phyloP scores from a whole-genome alignment of 2,329 filamentous ascomycete species.

The Aspergillus neotritici region DNA sequence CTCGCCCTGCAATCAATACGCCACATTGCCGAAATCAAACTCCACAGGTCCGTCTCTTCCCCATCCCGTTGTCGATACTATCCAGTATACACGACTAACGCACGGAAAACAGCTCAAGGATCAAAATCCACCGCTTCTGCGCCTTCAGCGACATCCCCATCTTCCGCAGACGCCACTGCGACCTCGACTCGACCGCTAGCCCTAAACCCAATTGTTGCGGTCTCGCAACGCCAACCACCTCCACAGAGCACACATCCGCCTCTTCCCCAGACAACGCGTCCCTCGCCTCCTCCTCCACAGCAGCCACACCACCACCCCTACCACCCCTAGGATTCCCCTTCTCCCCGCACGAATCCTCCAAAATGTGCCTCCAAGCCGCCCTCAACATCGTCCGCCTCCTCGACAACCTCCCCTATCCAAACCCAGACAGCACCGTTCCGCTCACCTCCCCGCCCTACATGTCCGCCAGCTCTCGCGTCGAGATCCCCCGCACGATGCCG shows the following conservation, averaged over 20 bases:
- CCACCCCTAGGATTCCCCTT: slow-evolving; percentile 14
- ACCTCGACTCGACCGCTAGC: slow-evolving; percentile 12
- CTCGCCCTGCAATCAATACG: slow-evolving; percentile 18
- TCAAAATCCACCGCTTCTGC: slow-evolving; percentile 26
- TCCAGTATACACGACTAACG: background rate
- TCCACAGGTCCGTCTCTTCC: slow-evolving; percentile 14
- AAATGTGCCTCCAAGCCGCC: slow-evolving; percentile 24
- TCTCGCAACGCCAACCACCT: background rate
- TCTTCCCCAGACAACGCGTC: background rate
- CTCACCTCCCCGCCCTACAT: slow-evolving; percentile 4
- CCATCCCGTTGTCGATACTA: background rate
- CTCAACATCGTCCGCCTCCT: slow-evolving; percentile 23
- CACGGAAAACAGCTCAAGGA: slow-evolving; percentile 17
- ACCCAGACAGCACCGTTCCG: slow-evolving; percentile 2
- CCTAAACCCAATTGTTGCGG: background rate
- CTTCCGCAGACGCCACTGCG: slow-evolving; percentile 19
- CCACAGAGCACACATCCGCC: background rate
- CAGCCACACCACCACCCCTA: background rate
- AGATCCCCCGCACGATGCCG: slow-evolving; percentile 23
- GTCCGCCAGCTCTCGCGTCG: slow-evolving; percentile 1
- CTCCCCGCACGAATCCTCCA: slow-evolving; percentile 20
- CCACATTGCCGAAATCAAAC: slow-evolving; percentile 24
- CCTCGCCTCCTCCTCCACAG: background rate
- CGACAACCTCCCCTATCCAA: slow-evolving; percentile 21
- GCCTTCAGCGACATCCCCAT: slow-evolving; percentile 26